phyloP scores from a whole-genome alignment of 2,329 filamentous ascomycete species.

The Fusarium temperatum region DNA sequence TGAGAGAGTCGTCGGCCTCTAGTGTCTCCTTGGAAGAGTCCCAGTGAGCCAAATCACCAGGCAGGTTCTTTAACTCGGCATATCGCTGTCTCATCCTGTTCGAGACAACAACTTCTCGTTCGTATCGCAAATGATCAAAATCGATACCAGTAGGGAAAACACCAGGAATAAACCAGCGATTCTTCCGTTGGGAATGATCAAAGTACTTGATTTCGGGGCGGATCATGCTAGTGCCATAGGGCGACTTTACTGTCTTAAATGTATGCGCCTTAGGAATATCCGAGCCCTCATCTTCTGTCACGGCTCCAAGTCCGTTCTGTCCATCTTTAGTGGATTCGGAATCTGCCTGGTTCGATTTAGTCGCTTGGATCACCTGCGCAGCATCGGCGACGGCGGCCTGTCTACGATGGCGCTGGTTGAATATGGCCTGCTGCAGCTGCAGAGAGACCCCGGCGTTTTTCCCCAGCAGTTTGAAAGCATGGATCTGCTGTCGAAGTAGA shows the following conservation, averaged over 20 bases:
- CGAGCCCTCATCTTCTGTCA: conserved; percentile 45
- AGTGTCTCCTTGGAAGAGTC: conserved; percentile 75
- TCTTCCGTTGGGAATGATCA: conserved; percentile 78
- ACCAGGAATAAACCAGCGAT: conserved; percentile 83
- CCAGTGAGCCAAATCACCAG: conserved; percentile 88
- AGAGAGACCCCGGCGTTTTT: conserved; percentile 86
- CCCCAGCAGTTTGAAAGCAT: conserved; percentile 88
- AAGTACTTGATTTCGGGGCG: conserved; percentile 76
- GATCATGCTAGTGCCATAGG: conserved; percentile 67
- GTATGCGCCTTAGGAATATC: conserved; percentile 55
- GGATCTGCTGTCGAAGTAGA: conserved; percentile 84
- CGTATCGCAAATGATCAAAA: conserved; percentile 83
- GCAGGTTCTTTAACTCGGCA: conserved; percentile 81
- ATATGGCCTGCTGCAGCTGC: conserved; percentile 83
- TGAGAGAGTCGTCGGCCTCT: conserved; percentile 81
- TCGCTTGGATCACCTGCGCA: conserved; percentile 48
- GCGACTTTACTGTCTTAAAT: conserved; percentile 80
- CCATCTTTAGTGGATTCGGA: conserved; percentile 49
- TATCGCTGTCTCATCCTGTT: conserved; percentile 90
- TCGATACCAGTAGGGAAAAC: conserved; percentile 91
- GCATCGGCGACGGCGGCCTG: conserved; percentile 61
- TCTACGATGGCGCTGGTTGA: conserved; percentile 75
- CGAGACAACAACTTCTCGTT: conserved; percentile 87
- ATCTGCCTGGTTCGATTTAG: conserved; percentile 44
- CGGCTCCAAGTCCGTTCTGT: conserved; percentile 49